These are phyloP conservation scores for Sugiyamaella chiloensis DNA, from an alignment of 805 yeast species.

Conservation along the genomic window DNA sequence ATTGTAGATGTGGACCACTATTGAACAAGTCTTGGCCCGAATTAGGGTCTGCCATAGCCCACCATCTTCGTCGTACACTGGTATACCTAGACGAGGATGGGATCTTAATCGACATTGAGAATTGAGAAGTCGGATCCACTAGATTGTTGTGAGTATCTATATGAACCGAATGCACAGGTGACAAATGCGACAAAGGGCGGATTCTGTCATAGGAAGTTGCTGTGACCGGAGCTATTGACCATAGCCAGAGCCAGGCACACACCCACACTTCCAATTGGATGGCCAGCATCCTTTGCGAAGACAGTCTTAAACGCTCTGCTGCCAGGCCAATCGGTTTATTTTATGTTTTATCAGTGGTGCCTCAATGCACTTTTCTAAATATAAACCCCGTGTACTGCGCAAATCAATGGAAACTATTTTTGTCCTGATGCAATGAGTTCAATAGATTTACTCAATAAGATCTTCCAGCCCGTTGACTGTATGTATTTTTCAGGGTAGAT, in stretches of 20 bases:
- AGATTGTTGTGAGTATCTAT: constrained; percentile 11
- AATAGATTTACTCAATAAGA: no score
- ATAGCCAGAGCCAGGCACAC: not conserved
- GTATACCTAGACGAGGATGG: constrained; percentile 24
- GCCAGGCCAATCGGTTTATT: no score
- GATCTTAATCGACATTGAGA: constrained; percentile 21
- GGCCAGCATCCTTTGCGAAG: no score
- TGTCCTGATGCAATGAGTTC: no score
- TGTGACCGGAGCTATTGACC: not conserved
- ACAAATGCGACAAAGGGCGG: constrained; percentile 16
- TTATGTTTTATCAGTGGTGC: no score
- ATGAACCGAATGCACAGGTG: constrained; percentile 8
- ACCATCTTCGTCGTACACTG: constrained; percentile 28
- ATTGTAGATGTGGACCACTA: constrained; percentile 12
- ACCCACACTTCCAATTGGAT: no score
- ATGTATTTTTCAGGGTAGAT: no score
- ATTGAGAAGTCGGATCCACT: constrained; percentile 1
- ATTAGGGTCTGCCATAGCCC: constrained; percentile 29
- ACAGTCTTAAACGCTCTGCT: no score
- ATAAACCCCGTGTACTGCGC: no score
- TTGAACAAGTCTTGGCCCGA: constrained; percentile 3
- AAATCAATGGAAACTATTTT: no score
- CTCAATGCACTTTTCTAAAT: no score
- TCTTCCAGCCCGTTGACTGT: no score
- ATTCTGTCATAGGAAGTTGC: constrained; percentile 12